Conservation (phyloP, 2,329 filamentous ascomycete species). For the Xenosphaeropsis pyriputrescens region DNA sequence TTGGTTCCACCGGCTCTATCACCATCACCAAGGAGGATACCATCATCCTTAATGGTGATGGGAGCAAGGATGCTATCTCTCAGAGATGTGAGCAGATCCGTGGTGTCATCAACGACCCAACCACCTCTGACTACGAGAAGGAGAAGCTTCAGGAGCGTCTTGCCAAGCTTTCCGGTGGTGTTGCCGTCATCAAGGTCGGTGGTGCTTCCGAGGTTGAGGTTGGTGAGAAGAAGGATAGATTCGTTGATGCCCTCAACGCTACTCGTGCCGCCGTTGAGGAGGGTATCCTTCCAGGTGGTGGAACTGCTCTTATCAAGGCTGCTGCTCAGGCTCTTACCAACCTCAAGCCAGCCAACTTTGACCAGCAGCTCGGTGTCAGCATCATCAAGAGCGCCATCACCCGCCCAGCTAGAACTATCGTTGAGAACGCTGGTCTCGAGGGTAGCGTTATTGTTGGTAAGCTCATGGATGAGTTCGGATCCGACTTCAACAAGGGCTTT, state of each 20-base stretch:
- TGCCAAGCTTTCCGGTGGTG: conserved; percentile 96
- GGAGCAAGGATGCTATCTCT: conserved; percentile 81
- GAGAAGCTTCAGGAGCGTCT: conserved; percentile 99
- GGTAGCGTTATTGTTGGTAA: conserved; percentile 95
- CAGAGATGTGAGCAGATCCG: conserved; percentile 99
- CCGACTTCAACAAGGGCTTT: conserved; percentile 96
- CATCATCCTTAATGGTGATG: conserved; percentile 94
- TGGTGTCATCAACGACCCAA: conserved; percentile 85
- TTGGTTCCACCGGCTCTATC: conserved; percentile 93
- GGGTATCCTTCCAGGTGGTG: conserved; percentile 96
- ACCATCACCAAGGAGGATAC: conserved; percentile 99
- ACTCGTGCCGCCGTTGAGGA: conserved; percentile 97
- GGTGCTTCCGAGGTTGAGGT: conserved; percentile 97
- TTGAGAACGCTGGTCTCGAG: conserved; percentile 95
- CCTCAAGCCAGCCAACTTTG: conserved; percentile 88
- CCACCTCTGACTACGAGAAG: conserved; percentile 98
- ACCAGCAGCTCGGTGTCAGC: conserved; percentile 95
- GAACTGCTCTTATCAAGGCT: conserved; percentile 95
- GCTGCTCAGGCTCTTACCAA: conserved; percentile 72
- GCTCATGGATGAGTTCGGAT: conserved; percentile 83
- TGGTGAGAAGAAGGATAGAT: conserved; percentile 99
- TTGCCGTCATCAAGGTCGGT: conserved; percentile 98
- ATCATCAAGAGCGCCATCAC: conserved; percentile 99
- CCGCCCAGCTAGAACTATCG: conserved; percentile 82
- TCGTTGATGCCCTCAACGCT: conserved; percentile 95